These are phyloP conservation scores for Didymella pomorum DNA, from an alignment of 2,329 filamentous ascomycete species.

Conservation along the genomic window DNA sequence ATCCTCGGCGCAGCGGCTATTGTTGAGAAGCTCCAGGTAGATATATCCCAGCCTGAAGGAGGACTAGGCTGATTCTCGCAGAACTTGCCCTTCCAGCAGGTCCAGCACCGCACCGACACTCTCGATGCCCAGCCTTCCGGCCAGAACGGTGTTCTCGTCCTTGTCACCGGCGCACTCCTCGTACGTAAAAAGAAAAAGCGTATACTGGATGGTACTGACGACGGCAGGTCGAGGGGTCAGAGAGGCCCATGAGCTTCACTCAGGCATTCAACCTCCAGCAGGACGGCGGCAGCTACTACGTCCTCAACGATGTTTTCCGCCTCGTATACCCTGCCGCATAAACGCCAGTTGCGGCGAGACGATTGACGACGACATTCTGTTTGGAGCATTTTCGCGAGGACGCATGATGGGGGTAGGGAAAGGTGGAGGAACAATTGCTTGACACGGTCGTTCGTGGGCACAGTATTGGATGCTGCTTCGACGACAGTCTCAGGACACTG, in stretches of 20 bases:
- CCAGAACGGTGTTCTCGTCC: conserved; percentile 76
- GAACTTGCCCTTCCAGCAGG: conserved; percentile 81
- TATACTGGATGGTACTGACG: conserved; percentile 20
- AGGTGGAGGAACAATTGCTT: conserved; percentile 19
- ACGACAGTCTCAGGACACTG: conserved; percentile 4
- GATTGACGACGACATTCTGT: conserved; percentile 21
- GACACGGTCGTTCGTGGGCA: conserved; percentile 7
- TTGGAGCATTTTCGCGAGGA: conserved; percentile 28
- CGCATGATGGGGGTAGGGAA: conserved; percentile 12
- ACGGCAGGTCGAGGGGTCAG: conserved; percentile 77
- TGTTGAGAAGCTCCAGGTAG: conserved; percentile 80
- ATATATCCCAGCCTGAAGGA: conserved; percentile 38
- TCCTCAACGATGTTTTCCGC: conserved; percentile 96
- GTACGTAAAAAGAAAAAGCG: conserved; percentile 60
- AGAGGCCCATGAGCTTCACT: conserved; percentile 87
- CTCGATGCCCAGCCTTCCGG: conserved; percentile 83
- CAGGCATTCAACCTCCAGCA: conserved; percentile 87
- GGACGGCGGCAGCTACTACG: conserved; percentile 76
- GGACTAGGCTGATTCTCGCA: conserved; percentile 52
- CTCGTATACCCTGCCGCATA: conserved; percentile 71
- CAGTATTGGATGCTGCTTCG: conserved; percentile 9
- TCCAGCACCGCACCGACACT: conserved; percentile 79
- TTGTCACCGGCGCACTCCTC: conserved; percentile 86
- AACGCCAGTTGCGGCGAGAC: conserved; percentile 16
- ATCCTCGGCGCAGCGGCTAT: conserved; percentile 72